Evolutionary conservation across 1,284 basidiomycete species (phyloP).

Genomic region (Trichosporon sp.): DNA sequence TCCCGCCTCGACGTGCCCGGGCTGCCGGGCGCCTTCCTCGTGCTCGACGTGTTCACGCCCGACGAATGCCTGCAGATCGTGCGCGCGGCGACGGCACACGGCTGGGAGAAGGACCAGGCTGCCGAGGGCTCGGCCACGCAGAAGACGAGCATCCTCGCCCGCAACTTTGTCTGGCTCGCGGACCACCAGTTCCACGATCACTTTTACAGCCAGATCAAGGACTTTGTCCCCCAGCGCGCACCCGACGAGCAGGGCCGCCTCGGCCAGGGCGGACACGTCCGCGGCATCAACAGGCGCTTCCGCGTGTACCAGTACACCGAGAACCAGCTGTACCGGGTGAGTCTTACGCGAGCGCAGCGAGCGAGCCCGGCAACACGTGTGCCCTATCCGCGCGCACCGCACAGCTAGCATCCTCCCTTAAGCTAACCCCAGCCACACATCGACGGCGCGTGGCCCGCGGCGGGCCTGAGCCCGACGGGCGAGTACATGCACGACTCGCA

Average conservation of each 20-base stretch:
- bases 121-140: slow-evolving; percentile 50
- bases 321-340: slow-evolving; percentile 54
- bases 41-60: slow-evolving; percentile 54
- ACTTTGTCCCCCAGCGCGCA: slow-evolving; percentile 48
- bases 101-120: slow-evolving; percentile 56
- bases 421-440: slow-evolving; percentile 50
- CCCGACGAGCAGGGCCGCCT: slow-evolving; percentile 32
- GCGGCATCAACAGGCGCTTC: slow-evolving; percentile 56
- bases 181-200: slow-evolving; percentile 52
- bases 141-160: slow-evolving; percentile 53
- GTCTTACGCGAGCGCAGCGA: slow-evolving; percentile 14
- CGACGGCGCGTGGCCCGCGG: slow-evolving; percentile 59
- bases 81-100: slow-evolving; percentile 53
- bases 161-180: slow-evolving; percentile 58
- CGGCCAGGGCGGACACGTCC: slow-evolving; percentile 50
- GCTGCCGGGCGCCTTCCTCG: slow-evolving; percentile 53
- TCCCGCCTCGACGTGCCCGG: slow-evolving; percentile 45
- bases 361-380: too few species aligned
- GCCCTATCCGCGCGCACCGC: too few species aligned
- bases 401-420: too few species aligned
- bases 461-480: slow-evolving; percentile 52
- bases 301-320: slow-evolving; percentile 56
- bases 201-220: slow-evolving; percentile 52
- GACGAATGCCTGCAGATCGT: slow-evolving; percentile 54
- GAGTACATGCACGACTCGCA: slow-evolving; percentile 56